Evolutionary conservation across 257 asterid genomes (phyloP), one percentile per base, ranked within the genome.

Genomic region (Cruciata laevipes): DNA sequence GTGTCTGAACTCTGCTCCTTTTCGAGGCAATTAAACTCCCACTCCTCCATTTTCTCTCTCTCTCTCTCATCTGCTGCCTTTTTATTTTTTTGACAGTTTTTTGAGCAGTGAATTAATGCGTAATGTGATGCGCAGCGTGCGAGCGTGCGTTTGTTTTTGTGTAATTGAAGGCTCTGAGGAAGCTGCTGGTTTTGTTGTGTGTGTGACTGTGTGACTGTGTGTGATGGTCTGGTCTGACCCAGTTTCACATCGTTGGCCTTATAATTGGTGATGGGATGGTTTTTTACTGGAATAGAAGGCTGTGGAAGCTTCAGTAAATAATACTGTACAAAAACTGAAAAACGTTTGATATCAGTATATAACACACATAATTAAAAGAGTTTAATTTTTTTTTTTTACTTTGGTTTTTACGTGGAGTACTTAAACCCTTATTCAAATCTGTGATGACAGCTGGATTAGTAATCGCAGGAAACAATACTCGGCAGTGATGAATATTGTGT

Each of bases 121-220:
- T n/a, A 21, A 8, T 18, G 21, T 62, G 70, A 18, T 23, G 8
- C 40, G 38, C 53, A 17, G 65, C 62, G 61, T 72, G 44, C 33
- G 73, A 52, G 69, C 57, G 25, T 32, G 71, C 58, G 30, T 67
- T 53, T 32, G 53, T 52, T 51, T 52, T 67, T 25, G 25, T 47
- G 23, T 17, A 16, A 16, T 23, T 11, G 60, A n/a, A 55, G 5
- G 60, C 25, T 18, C 60, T 42, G 51, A 42, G 51, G 51, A 42
- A 42, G 51, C 51, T 42, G 51, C 51, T 42, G 51, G 51, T 42
- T 42, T 42, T 42, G 51, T 42, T 42, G 42, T 42, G 51, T 42
- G 51, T 11, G 51, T n/a, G n/a, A n/a, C n/a, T n/a, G n/a, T n/a
- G n/a, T n/a, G n/a, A n/a, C n/a, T n/a, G n/a, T n/a, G 49, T 11